Evolutionary conservation across 306 rosid genomes (phyloP), one percentile per base, ranked within the genome.

Genomic region (Malus sylvestris): DNA sequence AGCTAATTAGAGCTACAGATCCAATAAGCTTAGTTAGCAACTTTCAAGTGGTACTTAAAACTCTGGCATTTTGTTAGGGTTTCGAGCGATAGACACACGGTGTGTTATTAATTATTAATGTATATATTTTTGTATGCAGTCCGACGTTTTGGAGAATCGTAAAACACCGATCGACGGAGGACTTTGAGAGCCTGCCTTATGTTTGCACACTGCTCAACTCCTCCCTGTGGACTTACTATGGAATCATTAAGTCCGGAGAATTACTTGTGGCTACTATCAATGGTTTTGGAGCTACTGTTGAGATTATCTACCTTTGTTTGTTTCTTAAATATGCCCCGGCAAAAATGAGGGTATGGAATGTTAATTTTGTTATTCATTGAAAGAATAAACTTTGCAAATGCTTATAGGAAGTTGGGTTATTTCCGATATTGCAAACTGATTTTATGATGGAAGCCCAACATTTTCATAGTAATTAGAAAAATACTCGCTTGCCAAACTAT

Each of bases 181-280:
- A 92, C 35, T 92, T 89, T 75, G 86, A 82, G 13, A 83, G 93
- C 80, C 72, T 89, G 58, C 97, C 96, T 14, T 92, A 88, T 58
- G 79, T 89, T n/a, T 88, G 93, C 84, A 89, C 93, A 13, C 68
- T 88, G 72, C 86, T 89, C 67, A 85, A 52, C 61, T 92, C 83
- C 13, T 82, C 75, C 25, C 61, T 92, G 8, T 88, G 97, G 97
- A 89, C 93, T 79, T 89, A 89, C 38, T 92, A 89, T 12, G 96
- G 97, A 33, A 78, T 76, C 61, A 83, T 83, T 60, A 92, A 84
- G 75, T 61, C 83, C 2, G 86, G 87, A 38, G 96, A 76, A 67
- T 68, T 81, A n/a, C 91, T 92, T 2, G 88, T 92, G 4, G 84
- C 96, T 70, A 87, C 91, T 32, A 71, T 88, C 44, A 92, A 87